These are phyloP conservation scores for Sophora flavescens DNA, from an alignment of 306 rosid genomes.

Conservation along the genomic window DNA sequence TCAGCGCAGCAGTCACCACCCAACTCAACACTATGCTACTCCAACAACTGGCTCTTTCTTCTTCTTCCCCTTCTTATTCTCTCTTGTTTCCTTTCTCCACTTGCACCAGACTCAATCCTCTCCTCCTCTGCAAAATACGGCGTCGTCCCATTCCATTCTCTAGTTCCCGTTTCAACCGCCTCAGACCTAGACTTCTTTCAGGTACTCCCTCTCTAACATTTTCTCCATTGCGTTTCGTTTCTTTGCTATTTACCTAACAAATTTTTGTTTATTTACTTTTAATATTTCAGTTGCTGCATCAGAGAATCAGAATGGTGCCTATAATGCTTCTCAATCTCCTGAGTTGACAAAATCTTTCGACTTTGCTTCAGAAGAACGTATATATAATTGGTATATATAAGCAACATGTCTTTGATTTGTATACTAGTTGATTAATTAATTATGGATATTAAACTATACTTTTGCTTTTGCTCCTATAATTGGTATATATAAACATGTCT, in stretches of 20 bases:
- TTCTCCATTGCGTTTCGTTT: background rate
- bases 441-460: too few relatives aligned
- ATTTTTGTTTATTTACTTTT: background rate
- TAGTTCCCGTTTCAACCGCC: conserved; percentile 29
- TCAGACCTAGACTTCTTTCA: conserved; percentile 39
- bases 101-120: conserved; percentile 50
- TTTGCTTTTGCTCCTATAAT: too few relatives aligned
- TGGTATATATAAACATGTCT: too few relatives aligned
- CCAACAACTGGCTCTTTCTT: conserved; percentile 23
- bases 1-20: too few relatives aligned
- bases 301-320: conserved; percentile 73
- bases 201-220: conserved; percentile 30
- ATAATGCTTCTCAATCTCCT: conserved; percentile 73
- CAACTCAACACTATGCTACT: conserved; percentile 9
- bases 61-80: conserved; percentile 37
- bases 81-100: conserved; percentile 44
- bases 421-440: background rate
- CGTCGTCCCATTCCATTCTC: conserved; percentile 37
- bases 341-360: conserved; percentile 83
- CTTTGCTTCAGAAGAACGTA: conserved; percentile 82
- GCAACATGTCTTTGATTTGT: background rate
- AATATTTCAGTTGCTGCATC: conserved; percentile 74
- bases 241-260: background rate
- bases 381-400: conserved; percentile 80
- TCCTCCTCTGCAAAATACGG: conserved; percentile 44